Conservation (phyloP, 176 grass and related monocot species). For the Triticum timopheevii region DNA sequence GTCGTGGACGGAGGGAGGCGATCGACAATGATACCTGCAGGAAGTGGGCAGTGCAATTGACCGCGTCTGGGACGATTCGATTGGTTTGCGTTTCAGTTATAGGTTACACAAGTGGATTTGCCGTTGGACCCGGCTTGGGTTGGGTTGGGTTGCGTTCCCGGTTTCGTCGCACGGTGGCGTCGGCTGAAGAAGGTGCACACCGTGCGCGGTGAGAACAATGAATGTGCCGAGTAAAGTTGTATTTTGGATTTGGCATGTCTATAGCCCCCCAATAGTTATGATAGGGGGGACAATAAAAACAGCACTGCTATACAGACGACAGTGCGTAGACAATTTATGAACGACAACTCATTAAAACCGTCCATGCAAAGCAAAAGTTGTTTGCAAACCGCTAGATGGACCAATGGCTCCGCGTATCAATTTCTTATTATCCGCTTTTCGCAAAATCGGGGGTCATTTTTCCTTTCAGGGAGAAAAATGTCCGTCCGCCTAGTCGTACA, state of each 20-base stretch:
- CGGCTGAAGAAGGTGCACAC: not conserved
- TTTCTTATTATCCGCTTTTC: too few species aligned
- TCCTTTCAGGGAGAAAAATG: too few species aligned
- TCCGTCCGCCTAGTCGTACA: not conserved
- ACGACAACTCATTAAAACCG: too few species aligned
- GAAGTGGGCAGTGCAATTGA: not conserved
- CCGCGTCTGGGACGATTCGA: not conserved
- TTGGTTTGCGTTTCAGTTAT: not conserved
- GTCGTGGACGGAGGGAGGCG: not conserved
- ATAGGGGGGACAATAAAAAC: too few species aligned
- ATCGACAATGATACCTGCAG: not conserved
- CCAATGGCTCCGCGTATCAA: too few species aligned
- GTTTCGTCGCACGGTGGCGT: not conserved
- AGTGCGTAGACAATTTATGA: too few species aligned
- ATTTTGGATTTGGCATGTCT: conserved; percentile 5
- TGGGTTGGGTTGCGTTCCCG: not conserved
- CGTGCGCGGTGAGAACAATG: not conserved
- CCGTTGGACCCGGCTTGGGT: not conserved
- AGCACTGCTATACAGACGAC: too few species aligned
- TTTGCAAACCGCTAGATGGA: too few species aligned
- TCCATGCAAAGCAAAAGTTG: too few species aligned
- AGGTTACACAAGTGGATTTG: not conserved
- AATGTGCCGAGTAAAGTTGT: not conserved
- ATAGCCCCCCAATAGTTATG: too few species aligned
- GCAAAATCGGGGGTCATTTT: too few species aligned